Percentiles rank a stretch among this genome's conserved stretches.
Conservation (phyloP, 176 grass and related monocot genomes). For the Avena insularis region DNA sequence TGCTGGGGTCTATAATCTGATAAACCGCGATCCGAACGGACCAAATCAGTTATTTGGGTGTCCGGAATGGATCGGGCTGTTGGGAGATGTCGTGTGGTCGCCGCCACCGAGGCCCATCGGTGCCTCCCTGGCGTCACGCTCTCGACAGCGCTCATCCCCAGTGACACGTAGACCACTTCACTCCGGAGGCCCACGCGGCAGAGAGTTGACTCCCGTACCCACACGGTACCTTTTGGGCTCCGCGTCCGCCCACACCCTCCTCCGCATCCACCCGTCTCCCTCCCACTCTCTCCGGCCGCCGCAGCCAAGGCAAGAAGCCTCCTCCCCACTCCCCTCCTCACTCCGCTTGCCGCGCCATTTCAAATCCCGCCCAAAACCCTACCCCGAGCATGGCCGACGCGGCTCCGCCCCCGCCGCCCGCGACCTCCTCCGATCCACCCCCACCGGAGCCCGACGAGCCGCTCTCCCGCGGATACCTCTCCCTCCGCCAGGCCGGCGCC, state of each 20-base stretch:
- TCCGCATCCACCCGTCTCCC: constrained; percentile 20
- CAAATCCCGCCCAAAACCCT: constrained; percentile 43
- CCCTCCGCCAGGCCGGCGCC: constrained; percentile 24
- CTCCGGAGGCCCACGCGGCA: fast-evolving
- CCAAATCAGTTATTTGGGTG: no score
- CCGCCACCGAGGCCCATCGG: constrained; percentile 19
- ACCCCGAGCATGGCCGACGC: constrained; percentile 26
- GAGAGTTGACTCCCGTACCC: not conserved
- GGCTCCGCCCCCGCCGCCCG: not conserved
- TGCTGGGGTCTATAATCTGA: no score
- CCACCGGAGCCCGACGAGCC: constrained; percentile 25
- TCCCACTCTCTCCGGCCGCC: constrained; percentile 59
- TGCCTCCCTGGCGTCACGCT: not conserved
- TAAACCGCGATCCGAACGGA: no score
- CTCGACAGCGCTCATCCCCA: fast-evolving
- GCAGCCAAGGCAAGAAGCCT: constrained; percentile 62
- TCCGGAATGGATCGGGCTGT: no score
- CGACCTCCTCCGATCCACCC: constrained; percentile 27
- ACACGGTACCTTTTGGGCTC: not conserved
- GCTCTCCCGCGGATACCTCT: constrained; percentile 47
- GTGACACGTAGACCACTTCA: not conserved
- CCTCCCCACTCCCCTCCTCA: constrained; percentile 23
- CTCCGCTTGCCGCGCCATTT: constrained; percentile 50
- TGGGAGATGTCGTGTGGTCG: no score
- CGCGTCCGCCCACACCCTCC: constrained; percentile 13